A percentile compares a stretch with the other conserved stretches of the same genome.
Conservation (phyloP, 306 rosid genomes). For the Hippophae gyantsensis region DNA sequence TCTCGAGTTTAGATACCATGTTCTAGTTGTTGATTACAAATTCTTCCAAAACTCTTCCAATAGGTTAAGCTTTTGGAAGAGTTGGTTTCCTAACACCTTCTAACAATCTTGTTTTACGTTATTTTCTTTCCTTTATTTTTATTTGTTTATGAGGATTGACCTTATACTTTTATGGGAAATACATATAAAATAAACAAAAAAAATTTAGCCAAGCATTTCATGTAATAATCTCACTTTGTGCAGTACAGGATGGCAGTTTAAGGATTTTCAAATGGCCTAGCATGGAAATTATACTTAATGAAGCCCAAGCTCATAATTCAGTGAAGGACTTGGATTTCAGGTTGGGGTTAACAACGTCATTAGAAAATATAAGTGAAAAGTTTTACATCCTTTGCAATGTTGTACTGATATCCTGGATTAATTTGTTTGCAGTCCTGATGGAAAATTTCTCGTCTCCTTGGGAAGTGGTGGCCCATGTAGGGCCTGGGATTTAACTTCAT, state of each 20-base stretch:
- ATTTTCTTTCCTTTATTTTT: no score
- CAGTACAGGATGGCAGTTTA: slow-evolving; percentile 83
- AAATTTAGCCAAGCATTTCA: slow-evolving; percentile 6
- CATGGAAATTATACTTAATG: slow-evolving; percentile 57
- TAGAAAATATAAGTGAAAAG: background rate
- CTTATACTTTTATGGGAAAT: background rate
- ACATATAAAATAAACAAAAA: background rate
- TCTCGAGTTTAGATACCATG: no score
- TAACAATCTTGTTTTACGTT: no score
- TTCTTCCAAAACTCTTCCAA: no score
- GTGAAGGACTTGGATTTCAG: slow-evolving; percentile 85
- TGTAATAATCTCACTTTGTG: slow-evolving; percentile 49
- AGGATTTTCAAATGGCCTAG: slow-evolving; percentile 92
- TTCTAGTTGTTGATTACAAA: no score
- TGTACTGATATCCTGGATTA: slow-evolving; percentile 23
- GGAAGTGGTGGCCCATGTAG: slow-evolving; percentile 80
- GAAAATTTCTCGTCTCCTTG: slow-evolving; percentile 66
- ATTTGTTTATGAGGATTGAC: background rate
- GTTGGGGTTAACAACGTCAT: slow-evolving; percentile 28
- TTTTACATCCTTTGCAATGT: slow-evolving; percentile 16
- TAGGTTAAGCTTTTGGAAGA: no score
- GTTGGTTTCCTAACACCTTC: no score
- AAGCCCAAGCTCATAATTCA: slow-evolving; percentile 49
- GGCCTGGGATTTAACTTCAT: slow-evolving; percentile 76
- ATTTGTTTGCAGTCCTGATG: slow-evolving; percentile 61